Percentiles rank a stretch among this genome's conserved stretches.
Evolutionary conservation across 176 grass and related monocot species (phyloP).

Genomic region (Carex myosuroides): DNA sequence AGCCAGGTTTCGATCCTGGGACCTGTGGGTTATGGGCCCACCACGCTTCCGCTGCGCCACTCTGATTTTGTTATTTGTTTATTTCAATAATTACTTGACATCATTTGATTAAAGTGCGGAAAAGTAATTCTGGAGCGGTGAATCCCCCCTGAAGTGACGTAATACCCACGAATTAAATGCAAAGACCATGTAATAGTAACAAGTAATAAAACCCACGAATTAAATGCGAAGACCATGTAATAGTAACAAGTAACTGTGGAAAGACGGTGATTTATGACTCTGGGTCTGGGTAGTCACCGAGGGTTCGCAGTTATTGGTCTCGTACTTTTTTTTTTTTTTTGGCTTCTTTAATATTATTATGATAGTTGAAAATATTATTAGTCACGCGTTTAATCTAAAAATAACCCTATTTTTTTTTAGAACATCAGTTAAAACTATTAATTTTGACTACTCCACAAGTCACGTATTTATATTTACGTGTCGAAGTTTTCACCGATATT

Average conservation of each 20-base stretch:
- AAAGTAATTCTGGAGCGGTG: too few species aligned
- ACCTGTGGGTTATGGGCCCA: constrained; percentile 89
- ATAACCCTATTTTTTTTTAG: background rate
- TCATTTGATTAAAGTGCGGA: too few species aligned
- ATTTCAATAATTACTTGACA: background rate
- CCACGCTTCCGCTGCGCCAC: constrained; percentile 86
- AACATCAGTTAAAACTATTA: background rate
- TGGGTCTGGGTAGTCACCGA: too few species aligned
- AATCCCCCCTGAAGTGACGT: too few species aligned
- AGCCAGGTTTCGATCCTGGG: constrained; percentile 65
- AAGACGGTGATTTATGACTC: background rate
- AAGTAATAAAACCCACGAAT: background rate
- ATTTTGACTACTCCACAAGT: background rate
- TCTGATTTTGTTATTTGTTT: constrained; percentile 30
- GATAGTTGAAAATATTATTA: background rate
- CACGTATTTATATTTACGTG: background rate
- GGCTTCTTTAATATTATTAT: too few species aligned
- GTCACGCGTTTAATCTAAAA: background rate
- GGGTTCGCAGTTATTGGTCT: background rate
- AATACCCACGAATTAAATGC: background rate
- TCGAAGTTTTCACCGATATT: background rate
- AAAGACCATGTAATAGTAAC: background rate
- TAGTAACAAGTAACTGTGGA: too few species aligned
- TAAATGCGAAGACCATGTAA: background rate
- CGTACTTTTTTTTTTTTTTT: background rate